Base-by-base conservation (phyloP, 129 eudicot genomes). In the Glebionis coronaria region DNA sequence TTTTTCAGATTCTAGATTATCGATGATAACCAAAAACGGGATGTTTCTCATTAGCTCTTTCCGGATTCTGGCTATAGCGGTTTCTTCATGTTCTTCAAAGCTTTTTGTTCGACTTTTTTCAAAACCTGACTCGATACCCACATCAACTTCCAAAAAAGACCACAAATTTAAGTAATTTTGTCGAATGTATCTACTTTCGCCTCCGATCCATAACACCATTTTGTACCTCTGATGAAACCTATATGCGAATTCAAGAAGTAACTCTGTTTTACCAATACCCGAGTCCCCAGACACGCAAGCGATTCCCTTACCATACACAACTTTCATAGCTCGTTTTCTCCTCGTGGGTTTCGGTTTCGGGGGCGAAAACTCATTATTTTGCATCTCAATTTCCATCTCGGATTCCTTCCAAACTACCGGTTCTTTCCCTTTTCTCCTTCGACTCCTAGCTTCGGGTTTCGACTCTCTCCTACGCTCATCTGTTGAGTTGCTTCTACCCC, bases 81-180 rank as follows among this genome's bases (percentile, higher is more conserved):
- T 92, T 65, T 86, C 99, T 77, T 94, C 99, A 50, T 88, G 97
- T 73, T 94, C 99, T 65, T 94, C 97, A n/a, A 94, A 90, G 92
- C 99, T 87, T 80, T 83, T 86, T 52, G 82, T 74, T 74, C 90
- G 77, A 65, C 80, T 78, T 58, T 87, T 94, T 53, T 87, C 99
- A 42, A 78, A 63, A 35, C 78, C 81, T 46, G 81, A 81, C 57
- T 90, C 97, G 0, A 87, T 75, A 16, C 99, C 97, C 3, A 87
- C 93, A 52, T 94, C 97, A 40, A 89, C 83, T 77, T 94, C 99
- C 55, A 94, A 61, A 65, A 81, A 87, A 56, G 99, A 79, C 95
- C 97, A 85, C 21, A 94, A 56, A 69, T 90, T 94, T 46, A 94
- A 68, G 72, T 94, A 94, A 73, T 90, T 94, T 64, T 94, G 99